A percentile compares a stretch with the other conserved stretches of the same genome.
phyloP scores from a whole-genome alignment of 2,329 filamentous ascomycete genomes.

The Botrytis cinerea region DNA sequence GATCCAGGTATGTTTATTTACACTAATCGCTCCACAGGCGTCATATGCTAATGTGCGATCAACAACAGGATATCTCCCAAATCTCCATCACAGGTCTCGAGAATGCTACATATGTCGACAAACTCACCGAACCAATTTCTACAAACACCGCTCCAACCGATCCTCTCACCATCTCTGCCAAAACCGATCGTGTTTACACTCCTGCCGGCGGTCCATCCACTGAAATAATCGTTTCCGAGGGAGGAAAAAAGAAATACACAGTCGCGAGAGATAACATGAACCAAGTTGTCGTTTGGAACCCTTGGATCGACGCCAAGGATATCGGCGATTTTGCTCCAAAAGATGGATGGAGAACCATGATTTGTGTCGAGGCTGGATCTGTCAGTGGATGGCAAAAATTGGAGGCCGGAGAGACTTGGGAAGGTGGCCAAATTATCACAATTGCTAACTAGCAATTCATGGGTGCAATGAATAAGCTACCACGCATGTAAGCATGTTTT shows the following conservation, averaged over 20 bases:
- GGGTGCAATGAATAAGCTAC: neutral
- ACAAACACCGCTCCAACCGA: constrained; percentile 65
- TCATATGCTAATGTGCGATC: constrained; percentile 26
- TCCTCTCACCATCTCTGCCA: constrained; percentile 66
- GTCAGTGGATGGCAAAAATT: constrained; percentile 82
- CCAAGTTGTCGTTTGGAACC: constrained; percentile 96
- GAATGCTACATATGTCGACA: constrained; percentile 78
- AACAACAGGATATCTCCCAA: constrained; percentile 71
- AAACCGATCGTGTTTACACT: constrained; percentile 88
- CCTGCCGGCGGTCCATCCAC: constrained; percentile 61
- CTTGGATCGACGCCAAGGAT: constrained; percentile 80
- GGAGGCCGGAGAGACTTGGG: constrained; percentile 72
- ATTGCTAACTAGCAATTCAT: constrained; percentile 16
- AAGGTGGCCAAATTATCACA: constrained; percentile 50
- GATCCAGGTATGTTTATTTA: constrained; percentile 62
- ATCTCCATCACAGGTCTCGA: constrained; percentile 75
- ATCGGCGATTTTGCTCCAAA: constrained; percentile 89
- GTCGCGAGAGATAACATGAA: constrained; percentile 81
- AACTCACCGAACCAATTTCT: constrained; percentile 61
- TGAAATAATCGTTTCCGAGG: constrained; percentile 61
- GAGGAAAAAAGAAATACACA: constrained; percentile 65
- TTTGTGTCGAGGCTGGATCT: constrained; percentile 89
- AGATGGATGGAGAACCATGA: constrained; percentile 88
- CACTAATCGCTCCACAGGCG: neutral
- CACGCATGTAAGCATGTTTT: constrained; percentile 10